These are phyloP conservation scores for Aspergillus neoniger DNA, from an alignment of 2,329 filamentous ascomycete genomes.

Conservation along the genomic window DNA sequence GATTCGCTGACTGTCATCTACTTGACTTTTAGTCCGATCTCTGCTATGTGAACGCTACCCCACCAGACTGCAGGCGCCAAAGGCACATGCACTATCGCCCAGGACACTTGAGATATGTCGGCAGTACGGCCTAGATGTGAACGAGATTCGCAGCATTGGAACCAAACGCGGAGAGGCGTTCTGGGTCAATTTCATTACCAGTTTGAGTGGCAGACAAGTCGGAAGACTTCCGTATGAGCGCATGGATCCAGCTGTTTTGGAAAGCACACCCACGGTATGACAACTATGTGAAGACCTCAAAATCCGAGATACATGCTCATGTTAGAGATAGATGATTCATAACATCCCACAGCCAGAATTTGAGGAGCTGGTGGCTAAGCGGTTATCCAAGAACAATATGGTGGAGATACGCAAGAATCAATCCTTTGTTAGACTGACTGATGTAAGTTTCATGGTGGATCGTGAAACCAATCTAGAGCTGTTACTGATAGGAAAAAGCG, in stretches of 20 bases:
- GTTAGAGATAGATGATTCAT: slow-evolving; percentile 40
- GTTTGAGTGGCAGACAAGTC: slow-evolving; percentile 38
- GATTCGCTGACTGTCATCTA: background rate
- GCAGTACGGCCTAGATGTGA: slow-evolving; percentile 30
- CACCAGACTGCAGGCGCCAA: slow-evolving; percentile 28
- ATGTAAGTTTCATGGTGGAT: slow-evolving; percentile 25
- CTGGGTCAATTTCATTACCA: slow-evolving; percentile 47
- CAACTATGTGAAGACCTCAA: no score
- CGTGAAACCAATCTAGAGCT: no score
- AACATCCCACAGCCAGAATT: slow-evolving; percentile 48
- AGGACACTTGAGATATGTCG: slow-evolving; percentile 33
- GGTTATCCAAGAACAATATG: slow-evolving; percentile 21
- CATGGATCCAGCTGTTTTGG: slow-evolving; percentile 32
- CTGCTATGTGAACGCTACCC: slow-evolving; percentile 19
- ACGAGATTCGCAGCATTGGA: slow-evolving; percentile 26
- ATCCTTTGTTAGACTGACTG: slow-evolving; percentile 36
- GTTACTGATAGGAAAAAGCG: slow-evolving; percentile 13
- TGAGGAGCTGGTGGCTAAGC: slow-evolving; percentile 37
- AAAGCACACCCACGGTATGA: slow-evolving; percentile 38
- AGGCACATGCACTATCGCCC: slow-evolving; percentile 33
- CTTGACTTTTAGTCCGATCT: background rate
- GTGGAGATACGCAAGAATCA: slow-evolving; percentile 24
- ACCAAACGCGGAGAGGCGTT: slow-evolving; percentile 33
- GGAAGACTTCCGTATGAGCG: slow-evolving; percentile 37
- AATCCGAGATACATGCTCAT: background rate